These are phyloP conservation scores for Lactarius psammicola DNA, from an alignment of 768 basidiomycete genomes.

Conservation along the genomic window DNA sequence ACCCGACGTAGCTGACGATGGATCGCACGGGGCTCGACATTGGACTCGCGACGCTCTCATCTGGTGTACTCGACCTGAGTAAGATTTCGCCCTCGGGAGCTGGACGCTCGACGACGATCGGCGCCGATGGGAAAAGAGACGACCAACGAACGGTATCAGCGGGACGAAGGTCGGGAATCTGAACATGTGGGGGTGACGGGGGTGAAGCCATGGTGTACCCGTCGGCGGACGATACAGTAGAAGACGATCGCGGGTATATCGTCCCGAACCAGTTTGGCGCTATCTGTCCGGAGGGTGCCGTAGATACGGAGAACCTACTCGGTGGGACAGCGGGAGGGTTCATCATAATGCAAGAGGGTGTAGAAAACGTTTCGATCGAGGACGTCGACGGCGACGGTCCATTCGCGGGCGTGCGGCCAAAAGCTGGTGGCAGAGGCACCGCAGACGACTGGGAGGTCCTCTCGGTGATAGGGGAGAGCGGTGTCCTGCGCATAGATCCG, in stretches of 20 bases:
- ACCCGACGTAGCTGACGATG: slow-evolving; percentile 14
- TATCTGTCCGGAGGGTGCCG: not conserved
- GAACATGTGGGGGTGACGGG: not conserved
- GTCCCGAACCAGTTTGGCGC: not conserved
- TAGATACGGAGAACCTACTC: not conserved
- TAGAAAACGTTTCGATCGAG: slow-evolving; percentile 5
- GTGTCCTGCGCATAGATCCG: slow-evolving; percentile 8
- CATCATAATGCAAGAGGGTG: not conserved
- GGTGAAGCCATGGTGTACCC: slow-evolving; percentile 7
- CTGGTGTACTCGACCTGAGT: slow-evolving; percentile 1
- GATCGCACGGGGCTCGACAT: slow-evolving; percentile 12
- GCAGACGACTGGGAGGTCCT: slow-evolving; percentile 12
- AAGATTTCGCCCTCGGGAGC: not conserved
- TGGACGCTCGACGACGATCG: slow-evolving; percentile 7
- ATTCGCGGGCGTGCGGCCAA: not conserved
- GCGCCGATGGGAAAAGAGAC: slow-evolving; percentile 19
- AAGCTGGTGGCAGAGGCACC: not conserved
- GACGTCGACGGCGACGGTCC: slow-evolving; percentile 18
- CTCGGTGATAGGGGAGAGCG: slow-evolving; percentile 16
- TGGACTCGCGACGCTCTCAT: slow-evolving; percentile 12
- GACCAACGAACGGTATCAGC: slow-evolving; percentile 10
- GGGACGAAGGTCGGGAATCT: not conserved
- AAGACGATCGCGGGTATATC: slow-evolving; percentile 4
- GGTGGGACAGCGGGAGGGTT: not conserved
- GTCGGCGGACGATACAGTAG: not conserved